These are phyloP conservation scores for Apiospora hydei DNA, from an alignment of 2,329 filamentous ascomycete genomes.

Conservation along the genomic window DNA sequence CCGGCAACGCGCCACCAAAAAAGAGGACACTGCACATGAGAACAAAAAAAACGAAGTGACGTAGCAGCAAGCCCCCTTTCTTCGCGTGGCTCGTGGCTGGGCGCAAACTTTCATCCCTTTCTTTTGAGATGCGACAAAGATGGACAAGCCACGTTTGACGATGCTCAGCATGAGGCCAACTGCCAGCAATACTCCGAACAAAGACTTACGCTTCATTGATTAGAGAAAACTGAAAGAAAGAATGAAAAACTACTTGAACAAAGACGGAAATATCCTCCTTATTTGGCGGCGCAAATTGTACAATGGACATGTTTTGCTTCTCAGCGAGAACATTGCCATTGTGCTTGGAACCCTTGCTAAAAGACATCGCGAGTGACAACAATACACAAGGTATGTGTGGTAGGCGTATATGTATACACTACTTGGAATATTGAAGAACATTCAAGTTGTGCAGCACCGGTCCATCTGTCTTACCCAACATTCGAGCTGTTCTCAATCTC, in stretches of 20 bases:
- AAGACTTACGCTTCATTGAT: background rate
- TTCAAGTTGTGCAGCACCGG: background rate
- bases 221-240: background rate
- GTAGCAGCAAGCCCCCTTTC: background rate
- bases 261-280: background rate
- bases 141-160: background rate
- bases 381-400: background rate
- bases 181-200: background rate
- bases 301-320: background rate
- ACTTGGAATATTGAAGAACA: background rate
- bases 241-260: background rate
- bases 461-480: background rate
- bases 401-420: background rate
- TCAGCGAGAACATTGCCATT: background rate
- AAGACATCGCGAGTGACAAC: background rate
- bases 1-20: constrained; percentile 13
- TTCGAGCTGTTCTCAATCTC: background rate
- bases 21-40: background rate
- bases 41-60: background rate
- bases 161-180: background rate
- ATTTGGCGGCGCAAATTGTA: background rate
- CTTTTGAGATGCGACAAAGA: background rate
- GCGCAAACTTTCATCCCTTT: background rate
- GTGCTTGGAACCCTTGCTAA: background rate
- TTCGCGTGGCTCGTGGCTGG: constrained; percentile 1